phyloP scores from a whole-genome alignment of 164 flowering plant genomes.

The Kalanchoe fedtschenkoi region DNA sequence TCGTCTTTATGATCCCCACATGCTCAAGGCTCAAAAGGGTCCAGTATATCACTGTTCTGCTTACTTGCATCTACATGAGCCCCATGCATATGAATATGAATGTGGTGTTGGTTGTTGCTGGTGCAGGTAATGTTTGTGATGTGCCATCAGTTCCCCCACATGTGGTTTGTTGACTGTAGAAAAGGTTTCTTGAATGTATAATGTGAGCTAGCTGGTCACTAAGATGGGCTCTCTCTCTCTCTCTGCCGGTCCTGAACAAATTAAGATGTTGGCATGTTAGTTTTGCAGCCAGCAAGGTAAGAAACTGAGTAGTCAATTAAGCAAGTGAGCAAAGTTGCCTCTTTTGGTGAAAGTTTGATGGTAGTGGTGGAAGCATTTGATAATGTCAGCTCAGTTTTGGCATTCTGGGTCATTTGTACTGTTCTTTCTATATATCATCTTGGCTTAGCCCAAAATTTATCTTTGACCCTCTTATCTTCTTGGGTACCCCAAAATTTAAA shows the following conservation, averaged over 20 bases:
- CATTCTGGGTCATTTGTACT: neutral
- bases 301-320: conserved; percentile 3
- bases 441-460: neutral
- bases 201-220: neutral
- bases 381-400: conserved; percentile 2
- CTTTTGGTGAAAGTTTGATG: neutral
- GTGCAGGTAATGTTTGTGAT: neutral
- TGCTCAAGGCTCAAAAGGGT: neutral
- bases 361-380: conserved; percentile 2
- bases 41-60: neutral
- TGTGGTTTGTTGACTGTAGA: neutral
- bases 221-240: too few relatives aligned
- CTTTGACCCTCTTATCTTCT: neutral
- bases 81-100: neutral
- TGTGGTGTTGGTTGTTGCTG: neutral
- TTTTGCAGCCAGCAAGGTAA: neutral
- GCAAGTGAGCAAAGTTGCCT: neutral
- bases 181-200: neutral
- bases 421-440: neutral
- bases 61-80: too few relatives aligned
- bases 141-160: neutral
- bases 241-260: too few relatives aligned
- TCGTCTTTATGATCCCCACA: conserved; percentile 1
- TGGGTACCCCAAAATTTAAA: neutral
- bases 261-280: conserved; percentile 3